Evolutionary conservation across 495 filamentous ascomycete genomes (phyloP).

Genomic region (Lasiosphaeria miniovina): DNA sequence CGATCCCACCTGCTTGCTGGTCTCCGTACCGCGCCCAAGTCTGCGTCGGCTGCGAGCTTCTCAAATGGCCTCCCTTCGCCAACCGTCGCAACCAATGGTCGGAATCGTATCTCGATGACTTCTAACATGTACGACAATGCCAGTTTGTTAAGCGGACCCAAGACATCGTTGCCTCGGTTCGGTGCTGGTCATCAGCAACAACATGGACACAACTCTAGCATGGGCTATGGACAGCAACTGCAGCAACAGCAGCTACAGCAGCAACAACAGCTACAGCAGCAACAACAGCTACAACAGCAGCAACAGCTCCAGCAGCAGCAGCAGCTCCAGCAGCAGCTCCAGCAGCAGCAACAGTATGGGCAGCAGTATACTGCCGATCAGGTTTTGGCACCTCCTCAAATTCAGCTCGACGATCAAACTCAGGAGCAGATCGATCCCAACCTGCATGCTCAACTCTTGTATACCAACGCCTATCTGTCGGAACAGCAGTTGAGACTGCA

Average conservation of each 20-base stretch:
- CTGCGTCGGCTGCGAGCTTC: conserved; percentile 61
- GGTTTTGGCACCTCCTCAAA: conserved; percentile 76
- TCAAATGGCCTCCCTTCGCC: conserved; percentile 64
- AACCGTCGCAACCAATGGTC: conserved; percentile 27
- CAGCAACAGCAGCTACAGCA: conserved; percentile 33
- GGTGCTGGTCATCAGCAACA: conserved; percentile 29
- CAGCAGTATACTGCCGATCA: conserved; percentile 67
- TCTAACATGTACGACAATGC: conserved; percentile 47
- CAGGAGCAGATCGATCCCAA: conserved; percentile 74
- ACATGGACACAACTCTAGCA: conserved; percentile 6
- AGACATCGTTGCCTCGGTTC: conserved; percentile 50
- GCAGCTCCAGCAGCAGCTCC: conserved; percentile 22
- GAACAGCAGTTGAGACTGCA: conserved; percentile 83
- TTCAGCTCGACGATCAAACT: conserved; percentile 65
- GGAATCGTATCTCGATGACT: conserved; percentile 46
- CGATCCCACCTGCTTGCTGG: conserved; percentile 92
- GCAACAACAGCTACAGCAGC: conserved; percentile 39
- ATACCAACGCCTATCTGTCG: conserved; percentile 79
- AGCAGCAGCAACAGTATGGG: conserved; percentile 31
- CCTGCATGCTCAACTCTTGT: conserved; percentile 76
- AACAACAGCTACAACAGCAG: conserved; percentile 21
- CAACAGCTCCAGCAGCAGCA: conserved; percentile 19
- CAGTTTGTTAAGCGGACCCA: conserved; percentile 45
- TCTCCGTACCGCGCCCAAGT: conserved; percentile 88
- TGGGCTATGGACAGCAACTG: conserved; percentile 25